These are phyloP conservation scores for Daldinia vernicosa DNA, from an alignment of 495 filamentous ascomycete species.

Conservation along the genomic window DNA sequence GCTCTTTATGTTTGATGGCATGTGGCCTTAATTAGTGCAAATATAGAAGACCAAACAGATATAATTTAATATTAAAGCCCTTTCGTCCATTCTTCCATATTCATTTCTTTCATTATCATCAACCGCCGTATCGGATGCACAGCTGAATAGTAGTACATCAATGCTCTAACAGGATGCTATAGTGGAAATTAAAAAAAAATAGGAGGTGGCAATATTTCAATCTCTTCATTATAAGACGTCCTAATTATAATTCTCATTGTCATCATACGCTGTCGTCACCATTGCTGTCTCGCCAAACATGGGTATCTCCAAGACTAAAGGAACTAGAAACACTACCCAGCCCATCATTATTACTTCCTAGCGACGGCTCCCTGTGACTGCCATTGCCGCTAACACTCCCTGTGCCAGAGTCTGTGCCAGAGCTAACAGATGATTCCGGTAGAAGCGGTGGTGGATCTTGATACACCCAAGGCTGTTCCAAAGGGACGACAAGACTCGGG, in stretches of 20 bases:
- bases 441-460: constrained; percentile 56
- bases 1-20: constrained; percentile 58
- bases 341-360: constrained; percentile 14
- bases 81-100: not conserved
- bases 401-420: constrained; percentile 24
- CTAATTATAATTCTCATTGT: constrained; percentile 16
- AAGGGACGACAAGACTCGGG: constrained; percentile 72
- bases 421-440: constrained; percentile 28
- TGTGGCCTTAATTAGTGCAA: constrained; percentile 53
- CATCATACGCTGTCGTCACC: constrained; percentile 49
- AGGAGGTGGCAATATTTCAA: constrained; percentile 9
- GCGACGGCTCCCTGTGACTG: constrained; percentile 6
- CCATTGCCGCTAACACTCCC: constrained; percentile 26
- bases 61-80: not conserved
- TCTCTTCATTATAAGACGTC: constrained; percentile 30
- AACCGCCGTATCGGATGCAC: not conserved
- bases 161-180: not conserved
- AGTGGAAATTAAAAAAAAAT: not conserved
- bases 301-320: constrained; percentile 65
- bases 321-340: constrained; percentile 50
- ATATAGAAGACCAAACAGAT: not conserved
- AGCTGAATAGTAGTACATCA: not conserved
- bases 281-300: constrained; percentile 61
- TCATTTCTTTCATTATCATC: not conserved
- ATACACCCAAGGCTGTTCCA: constrained; percentile 64